A percentile compares a stretch with the other conserved stretches of the same genome.
phyloP scores from a whole-genome alignment of 305 asterid species.

The Petunia hybrid region DNA sequence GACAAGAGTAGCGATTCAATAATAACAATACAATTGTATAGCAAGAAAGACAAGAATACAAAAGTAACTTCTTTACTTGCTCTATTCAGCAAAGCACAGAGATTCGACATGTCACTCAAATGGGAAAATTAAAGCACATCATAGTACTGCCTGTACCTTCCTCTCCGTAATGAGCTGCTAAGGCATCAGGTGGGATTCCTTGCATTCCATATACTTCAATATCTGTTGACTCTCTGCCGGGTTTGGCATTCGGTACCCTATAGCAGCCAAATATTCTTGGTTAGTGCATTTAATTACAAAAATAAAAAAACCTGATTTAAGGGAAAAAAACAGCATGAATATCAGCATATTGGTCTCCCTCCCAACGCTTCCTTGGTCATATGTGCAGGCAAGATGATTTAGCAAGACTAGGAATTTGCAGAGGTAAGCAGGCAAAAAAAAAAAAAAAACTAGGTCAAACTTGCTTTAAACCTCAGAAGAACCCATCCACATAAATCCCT shows the following conservation, averaged over 20 bases:
- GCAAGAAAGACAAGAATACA: not conserved
- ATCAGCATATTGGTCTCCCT: not conserved
- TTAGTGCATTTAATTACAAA: constrained; percentile 1
- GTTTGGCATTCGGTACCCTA: constrained; percentile 98
- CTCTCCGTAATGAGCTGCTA: constrained; percentile 90
- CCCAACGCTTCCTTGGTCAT: not conserved
- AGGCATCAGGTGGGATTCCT: constrained; percentile 88
- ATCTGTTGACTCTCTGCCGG: constrained; percentile 90
- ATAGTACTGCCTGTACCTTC: constrained; percentile 59
- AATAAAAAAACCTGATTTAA: not conserved
- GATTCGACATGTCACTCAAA: not conserved
- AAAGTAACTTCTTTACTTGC: not conserved
- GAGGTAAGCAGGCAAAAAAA: not conserved
- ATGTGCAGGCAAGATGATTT: not conserved
- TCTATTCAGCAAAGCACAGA: not conserved
- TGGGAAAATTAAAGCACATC: not conserved
- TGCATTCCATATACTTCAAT: constrained; percentile 97
- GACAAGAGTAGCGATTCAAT: not conserved
- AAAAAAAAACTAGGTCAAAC: not conserved
- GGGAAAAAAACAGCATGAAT: not conserved
- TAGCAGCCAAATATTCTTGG: constrained; percentile 1
- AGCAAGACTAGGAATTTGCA: constrained; percentile 4
- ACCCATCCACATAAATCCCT: not conserved
- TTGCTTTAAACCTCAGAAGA: constrained; percentile 19
- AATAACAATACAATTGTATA: not conserved